These are phyloP conservation scores for Phaeosphaeriaceae sp. DNA, from an alignment of 2,329 filamentous ascomycete species.

Conservation along the genomic window DNA sequence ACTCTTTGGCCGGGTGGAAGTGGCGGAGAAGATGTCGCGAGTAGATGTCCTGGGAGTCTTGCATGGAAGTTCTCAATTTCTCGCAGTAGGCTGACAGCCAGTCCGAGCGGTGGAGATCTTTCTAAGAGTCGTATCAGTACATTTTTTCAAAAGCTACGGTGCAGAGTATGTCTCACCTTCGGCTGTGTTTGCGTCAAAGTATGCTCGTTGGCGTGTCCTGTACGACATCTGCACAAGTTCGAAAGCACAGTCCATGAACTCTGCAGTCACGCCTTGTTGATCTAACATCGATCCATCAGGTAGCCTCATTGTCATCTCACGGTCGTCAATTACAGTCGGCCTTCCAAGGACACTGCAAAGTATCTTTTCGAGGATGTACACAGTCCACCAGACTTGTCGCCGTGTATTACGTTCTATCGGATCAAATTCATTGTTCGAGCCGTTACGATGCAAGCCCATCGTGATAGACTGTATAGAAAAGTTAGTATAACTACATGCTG, in stretches of 20 bases:
- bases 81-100: conserved; percentile 15
- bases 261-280: conserved; percentile 21
- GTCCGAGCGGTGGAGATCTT: background rate
- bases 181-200: conserved; percentile 25
- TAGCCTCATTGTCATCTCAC: conserved; percentile 27
- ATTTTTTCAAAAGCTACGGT: background rate
- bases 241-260: conserved; percentile 17
- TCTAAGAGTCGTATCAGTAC: background rate
- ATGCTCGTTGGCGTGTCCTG: conserved; percentile 28
- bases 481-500: background rate
- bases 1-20: conserved; percentile 16
- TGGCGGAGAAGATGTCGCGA: conserved; percentile 13
- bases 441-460: conserved; percentile 55
- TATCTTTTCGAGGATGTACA: conserved; percentile 35
- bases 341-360: conserved; percentile 35
- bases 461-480: conserved; percentile 45
- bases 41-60: conserved; percentile 17
- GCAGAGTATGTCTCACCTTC: conserved; percentile 5
- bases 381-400: conserved; percentile 34
- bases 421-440: conserved; percentile 48
- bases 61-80: conserved; percentile 27
- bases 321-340: conserved; percentile 34
- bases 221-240: conserved; percentile 26
- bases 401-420: conserved; percentile 34
- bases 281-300: conserved; percentile 28